Evolutionary conservation across 768 basidiomycete genomes (phyloP).

Genomic region (Podaxis mareebaensis): DNA sequence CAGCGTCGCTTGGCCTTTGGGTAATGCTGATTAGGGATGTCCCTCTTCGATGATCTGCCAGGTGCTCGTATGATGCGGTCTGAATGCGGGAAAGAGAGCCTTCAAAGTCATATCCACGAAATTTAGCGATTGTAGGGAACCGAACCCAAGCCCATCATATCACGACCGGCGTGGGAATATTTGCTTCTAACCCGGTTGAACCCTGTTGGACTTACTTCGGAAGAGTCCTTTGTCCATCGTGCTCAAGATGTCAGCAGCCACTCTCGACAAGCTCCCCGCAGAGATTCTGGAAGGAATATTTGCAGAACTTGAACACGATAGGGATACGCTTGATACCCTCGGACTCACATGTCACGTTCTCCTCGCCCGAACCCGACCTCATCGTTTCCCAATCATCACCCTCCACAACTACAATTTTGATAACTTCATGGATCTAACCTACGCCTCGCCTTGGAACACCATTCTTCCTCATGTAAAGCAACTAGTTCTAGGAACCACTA

Average conservation of each 20-base stretch:
- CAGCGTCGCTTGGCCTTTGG: too few relatives aligned
- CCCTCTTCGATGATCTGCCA: too few relatives aligned
- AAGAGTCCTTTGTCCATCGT: too few relatives aligned
- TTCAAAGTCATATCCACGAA: too few relatives aligned
- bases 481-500: neutral
- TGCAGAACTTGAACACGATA: neutral
- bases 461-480: slow-evolving; percentile 2
- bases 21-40: too few relatives aligned
- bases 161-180: too few relatives aligned
- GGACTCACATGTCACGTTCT: slow-evolving; percentile 8
- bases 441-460: slow-evolving; percentile 3
- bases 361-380: neutral
- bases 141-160: too few relatives aligned
- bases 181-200: too few relatives aligned
- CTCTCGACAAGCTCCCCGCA: slow-evolving; percentile 5
- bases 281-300: slow-evolving; percentile 12
- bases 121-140: too few relatives aligned
- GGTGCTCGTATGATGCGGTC: too few relatives aligned
- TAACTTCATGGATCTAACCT: slow-evolving; percentile 5
- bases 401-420: slow-evolving; percentile 9
- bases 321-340: neutral
- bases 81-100: too few relatives aligned
- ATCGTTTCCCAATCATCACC: slow-evolving; percentile 8
- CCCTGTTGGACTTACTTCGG: too few relatives aligned
- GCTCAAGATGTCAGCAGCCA: neutral